A percentile compares a stretch with the other conserved stretches of the same genome.
Evolutionary conservation across 305 asterid genomes (phyloP).

Genomic region (Coffea humblotiana): DNA sequence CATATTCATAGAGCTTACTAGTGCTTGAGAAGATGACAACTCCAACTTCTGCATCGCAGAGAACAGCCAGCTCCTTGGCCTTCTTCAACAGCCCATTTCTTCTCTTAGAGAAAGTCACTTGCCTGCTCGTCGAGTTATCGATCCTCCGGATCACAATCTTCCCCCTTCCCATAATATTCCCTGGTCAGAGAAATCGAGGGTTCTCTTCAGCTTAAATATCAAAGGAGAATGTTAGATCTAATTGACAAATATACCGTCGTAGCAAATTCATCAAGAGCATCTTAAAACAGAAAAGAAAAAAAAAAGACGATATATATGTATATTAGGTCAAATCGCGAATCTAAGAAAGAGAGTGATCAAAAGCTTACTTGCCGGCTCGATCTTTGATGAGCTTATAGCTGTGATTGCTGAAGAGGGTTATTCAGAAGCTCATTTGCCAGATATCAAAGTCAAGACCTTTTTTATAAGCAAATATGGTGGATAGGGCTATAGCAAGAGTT

Average conservation of each 20-base stretch:
- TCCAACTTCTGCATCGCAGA: constrained; percentile 90
- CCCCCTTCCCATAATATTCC: constrained; percentile 61
- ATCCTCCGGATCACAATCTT: constrained; percentile 68
- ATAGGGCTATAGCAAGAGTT: neutral
- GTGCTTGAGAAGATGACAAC: constrained; percentile 68
- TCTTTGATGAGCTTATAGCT: constrained; percentile 28
- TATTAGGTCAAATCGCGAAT: constrained; percentile 2
- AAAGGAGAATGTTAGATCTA: constrained; percentile 29
- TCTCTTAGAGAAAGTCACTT: constrained; percentile 78
- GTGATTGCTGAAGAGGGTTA: constrained; percentile 13
- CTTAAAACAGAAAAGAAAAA: neutral
- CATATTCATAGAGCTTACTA: constrained; percentile 53
- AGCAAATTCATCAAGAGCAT: constrained; percentile 1
- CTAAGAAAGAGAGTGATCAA: neutral
- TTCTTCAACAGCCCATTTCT: constrained; percentile 69
- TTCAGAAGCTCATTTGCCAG: constrained; percentile 22
- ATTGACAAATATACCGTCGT: constrained; percentile 18
- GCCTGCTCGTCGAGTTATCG: constrained; percentile 70
- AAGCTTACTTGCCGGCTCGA: constrained; percentile 29
- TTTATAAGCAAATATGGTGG: constrained; percentile 31
- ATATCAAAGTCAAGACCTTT: constrained; percentile 42
- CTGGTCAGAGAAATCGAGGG: constrained; percentile 32
- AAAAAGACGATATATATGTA: no score
- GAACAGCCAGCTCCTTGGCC: constrained; percentile 71
- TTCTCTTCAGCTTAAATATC: constrained; percentile 22